phyloP scores from a whole-genome alignment of 306 rosid species.

The Cicer yamashitae region DNA sequence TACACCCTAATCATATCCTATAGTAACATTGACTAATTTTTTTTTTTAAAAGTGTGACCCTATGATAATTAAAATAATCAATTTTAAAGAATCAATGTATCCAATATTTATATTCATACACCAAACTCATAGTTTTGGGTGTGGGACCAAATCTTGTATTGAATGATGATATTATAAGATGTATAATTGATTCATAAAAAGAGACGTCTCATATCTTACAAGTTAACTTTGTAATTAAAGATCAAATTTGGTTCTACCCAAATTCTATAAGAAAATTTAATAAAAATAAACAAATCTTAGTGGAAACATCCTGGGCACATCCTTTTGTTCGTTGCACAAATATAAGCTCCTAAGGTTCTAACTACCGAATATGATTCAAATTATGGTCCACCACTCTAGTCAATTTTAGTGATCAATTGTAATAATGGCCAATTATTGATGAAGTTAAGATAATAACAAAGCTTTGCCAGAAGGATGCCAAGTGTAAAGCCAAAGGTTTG shows the following conservation, averaged over 20 bases:
- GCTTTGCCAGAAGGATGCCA: constrained; percentile 25
- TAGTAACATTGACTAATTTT: too few relatives aligned
- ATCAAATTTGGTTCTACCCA: background rate
- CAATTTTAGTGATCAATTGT: constrained; percentile 31
- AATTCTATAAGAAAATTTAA: background rate
- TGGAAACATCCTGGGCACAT: constrained; percentile 24
- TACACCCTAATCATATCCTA: too few relatives aligned
- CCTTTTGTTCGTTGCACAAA: constrained; percentile 9
- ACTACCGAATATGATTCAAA: constrained; percentile 31
- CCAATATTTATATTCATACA: too few relatives aligned
- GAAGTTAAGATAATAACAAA: constrained; percentile 24
- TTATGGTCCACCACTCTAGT: constrained; percentile 40
- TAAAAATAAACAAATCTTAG: background rate
- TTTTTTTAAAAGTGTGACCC: too few relatives aligned
- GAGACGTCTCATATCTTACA: too few relatives aligned
- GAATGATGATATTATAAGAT: too few relatives aligned
- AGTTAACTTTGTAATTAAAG: too few relatives aligned
- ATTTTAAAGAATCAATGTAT: too few relatives aligned
- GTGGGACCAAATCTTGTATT: too few relatives aligned
- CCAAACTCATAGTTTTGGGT: too few relatives aligned
- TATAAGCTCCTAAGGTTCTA: constrained; percentile 37
- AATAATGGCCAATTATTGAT: constrained; percentile 34
- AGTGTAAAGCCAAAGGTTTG: constrained; percentile 38
- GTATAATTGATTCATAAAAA: too few relatives aligned
- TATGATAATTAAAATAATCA: too few relatives aligned